Evolutionary conservation across 2,329 filamentous ascomycete species (phyloP).

Genomic region (Pseudocercospora fijiensis): DNA sequence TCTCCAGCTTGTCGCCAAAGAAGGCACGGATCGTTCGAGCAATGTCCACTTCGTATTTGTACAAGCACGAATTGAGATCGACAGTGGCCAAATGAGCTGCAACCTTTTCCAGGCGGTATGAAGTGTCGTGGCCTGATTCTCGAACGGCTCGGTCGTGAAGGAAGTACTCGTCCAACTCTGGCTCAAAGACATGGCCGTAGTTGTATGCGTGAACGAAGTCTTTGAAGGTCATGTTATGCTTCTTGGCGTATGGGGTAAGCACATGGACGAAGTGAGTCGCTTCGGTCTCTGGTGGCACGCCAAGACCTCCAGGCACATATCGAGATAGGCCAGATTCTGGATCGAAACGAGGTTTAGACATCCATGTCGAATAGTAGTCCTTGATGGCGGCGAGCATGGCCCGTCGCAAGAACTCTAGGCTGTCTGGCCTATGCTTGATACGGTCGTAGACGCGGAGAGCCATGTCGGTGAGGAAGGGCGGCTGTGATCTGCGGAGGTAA

Average conservation of each 20-base stretch:
- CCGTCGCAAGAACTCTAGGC: slow-evolving; percentile 75
- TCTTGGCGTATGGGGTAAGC: slow-evolving; percentile 76
- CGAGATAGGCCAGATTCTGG: slow-evolving; percentile 74
- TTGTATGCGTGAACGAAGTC: slow-evolving; percentile 92
- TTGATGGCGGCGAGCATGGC: slow-evolving; percentile 92
- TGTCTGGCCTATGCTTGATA: slow-evolving; percentile 80
- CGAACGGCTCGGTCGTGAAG: slow-evolving; percentile 92
- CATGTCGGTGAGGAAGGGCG: slow-evolving; percentile 97
- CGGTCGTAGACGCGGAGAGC: slow-evolving; percentile 88
- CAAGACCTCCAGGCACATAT: slow-evolving; percentile 78
- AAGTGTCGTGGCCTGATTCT: slow-evolving; percentile 95
- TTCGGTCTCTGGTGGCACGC: slow-evolving; percentile 90
- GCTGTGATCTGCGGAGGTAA: slow-evolving; percentile 90
- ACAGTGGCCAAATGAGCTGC: slow-evolving; percentile 89
- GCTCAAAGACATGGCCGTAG: slow-evolving; percentile 69
- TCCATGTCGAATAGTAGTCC: slow-evolving; percentile 91
- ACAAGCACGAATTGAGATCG: slow-evolving; percentile 89
- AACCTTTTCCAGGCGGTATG: slow-evolving; percentile 84
- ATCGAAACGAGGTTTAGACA: slow-evolving; percentile 68
- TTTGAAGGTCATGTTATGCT: slow-evolving; percentile 76
- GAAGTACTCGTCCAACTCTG: slow-evolving; percentile 92
- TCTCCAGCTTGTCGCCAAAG: slow-evolving; percentile 78
- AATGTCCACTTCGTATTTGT: slow-evolving; percentile 97
- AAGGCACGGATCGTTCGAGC: slow-evolving; percentile 77
- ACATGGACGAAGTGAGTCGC: slow-evolving; percentile 82